Percentiles rank a stretch among this genome's conserved stretches.
Evolutionary conservation across 2,329 filamentous ascomycete species (phyloP).

Genomic region (Zymoseptoria passerinii): DNA sequence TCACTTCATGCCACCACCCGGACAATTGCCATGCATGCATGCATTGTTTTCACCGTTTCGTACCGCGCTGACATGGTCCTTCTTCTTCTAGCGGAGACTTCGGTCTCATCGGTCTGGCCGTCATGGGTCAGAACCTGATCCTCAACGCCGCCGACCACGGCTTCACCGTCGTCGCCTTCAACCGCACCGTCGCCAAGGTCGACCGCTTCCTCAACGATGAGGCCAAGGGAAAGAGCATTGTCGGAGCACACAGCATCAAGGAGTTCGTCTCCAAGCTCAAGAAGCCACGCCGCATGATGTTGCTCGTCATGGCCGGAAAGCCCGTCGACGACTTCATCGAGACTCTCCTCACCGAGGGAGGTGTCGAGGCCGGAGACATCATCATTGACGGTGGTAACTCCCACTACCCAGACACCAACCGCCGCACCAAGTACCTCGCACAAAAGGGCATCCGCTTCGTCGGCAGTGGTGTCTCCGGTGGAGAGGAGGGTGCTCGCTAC

Average conservation of each 20-base stretch:
- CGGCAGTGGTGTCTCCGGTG: slow-evolving; percentile 94
- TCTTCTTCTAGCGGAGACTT: slow-evolving; percentile 42
- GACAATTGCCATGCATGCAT: not conserved
- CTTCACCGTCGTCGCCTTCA: slow-evolving; percentile 96
- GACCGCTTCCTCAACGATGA: slow-evolving; percentile 52
- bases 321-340: slow-evolving; percentile 99
- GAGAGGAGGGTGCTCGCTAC: slow-evolving; percentile 97
- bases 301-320: slow-evolving; percentile 97
- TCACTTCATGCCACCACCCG: not conserved
- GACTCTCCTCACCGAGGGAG: slow-evolving; percentile 60
- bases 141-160: slow-evolving; percentile 51
- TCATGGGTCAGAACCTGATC: slow-evolving; percentile 49
- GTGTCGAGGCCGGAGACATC: slow-evolving; percentile 82
- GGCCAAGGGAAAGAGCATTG: slow-evolving; percentile 72
- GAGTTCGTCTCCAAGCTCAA: slow-evolving; percentile 97
- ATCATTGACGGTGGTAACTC: slow-evolving; percentile 99
- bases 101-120: slow-evolving; percentile 46
- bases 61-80: slow-evolving; percentile 15
- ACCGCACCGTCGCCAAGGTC: slow-evolving; percentile 98
- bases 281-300: slow-evolving; percentile 93
- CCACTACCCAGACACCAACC: slow-evolving; percentile 98
- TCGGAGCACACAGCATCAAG: slow-evolving; percentile 86
- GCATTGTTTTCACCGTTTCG: not conserved
- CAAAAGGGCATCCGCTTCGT: slow-evolving; percentile 90
- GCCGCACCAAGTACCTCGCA: slow-evolving; percentile 80